These are phyloP conservation scores for California macrophylla DNA, from an alignment of 441 rosid genomes.

Conservation along the genomic window DNA sequence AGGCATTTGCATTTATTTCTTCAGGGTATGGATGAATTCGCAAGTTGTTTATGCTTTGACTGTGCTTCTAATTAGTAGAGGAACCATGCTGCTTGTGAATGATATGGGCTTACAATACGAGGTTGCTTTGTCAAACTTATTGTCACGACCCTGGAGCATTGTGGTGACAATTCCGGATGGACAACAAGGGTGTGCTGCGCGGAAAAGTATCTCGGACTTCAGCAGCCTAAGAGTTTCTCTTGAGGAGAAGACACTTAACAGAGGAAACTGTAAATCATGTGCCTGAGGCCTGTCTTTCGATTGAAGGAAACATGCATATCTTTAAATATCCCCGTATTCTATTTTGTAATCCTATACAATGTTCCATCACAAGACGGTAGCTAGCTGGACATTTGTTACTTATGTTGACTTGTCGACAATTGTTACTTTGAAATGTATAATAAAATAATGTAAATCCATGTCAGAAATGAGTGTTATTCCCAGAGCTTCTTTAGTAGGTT, in stretches of 20 bases:
- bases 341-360: not conserved
- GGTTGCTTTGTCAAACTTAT: not conserved
- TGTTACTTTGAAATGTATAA: not conserved
- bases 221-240: not conserved
- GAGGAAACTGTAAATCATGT: not conserved
- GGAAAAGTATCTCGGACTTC: not conserved
- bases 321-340: not conserved
- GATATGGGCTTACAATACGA: not conserved
- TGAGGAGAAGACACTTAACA: not conserved
- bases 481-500: no score
- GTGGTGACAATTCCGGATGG: no score
- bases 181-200: no score
- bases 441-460: not conserved
- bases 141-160: no score
- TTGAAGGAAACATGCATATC: not conserved
- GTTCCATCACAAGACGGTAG: not conserved
- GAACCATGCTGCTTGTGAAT: not conserved
- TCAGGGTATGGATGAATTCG: not conserved
- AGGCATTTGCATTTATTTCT: constrained; percentile 5
- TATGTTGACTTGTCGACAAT: not conserved
- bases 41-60: not conserved
- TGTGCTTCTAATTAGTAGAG: not conserved
- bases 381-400: not conserved
- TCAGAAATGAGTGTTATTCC: no score
- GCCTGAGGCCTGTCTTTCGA: not conserved